Evolutionary conservation across 768 basidiomycete genomes (phyloP).

Genomic region (Pleurotus djamor): DNA sequence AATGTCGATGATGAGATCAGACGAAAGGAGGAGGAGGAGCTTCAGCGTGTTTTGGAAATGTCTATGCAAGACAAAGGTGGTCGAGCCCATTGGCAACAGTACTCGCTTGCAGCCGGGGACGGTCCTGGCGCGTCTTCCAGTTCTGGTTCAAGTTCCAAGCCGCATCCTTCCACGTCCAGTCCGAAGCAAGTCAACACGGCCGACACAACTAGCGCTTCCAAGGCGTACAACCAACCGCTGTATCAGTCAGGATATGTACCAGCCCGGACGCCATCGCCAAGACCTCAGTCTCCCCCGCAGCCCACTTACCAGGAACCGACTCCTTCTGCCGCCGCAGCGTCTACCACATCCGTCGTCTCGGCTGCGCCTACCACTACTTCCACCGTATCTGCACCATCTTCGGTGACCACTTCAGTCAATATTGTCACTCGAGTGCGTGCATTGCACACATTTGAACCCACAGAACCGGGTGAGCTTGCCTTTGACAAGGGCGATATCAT

Average conservation of each 20-base stretch:
- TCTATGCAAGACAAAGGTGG: constrained; percentile 93
- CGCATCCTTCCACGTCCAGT: constrained; percentile 13
- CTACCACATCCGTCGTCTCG: constrained; percentile 9
- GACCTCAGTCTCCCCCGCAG: constrained; percentile 18
- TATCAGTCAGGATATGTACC: constrained; percentile 58
- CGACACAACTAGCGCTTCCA: constrained; percentile 12
- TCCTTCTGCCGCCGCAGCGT: constrained; percentile 13
- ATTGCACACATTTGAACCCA: constrained; percentile 84
- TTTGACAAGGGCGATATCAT: constrained; percentile 94
- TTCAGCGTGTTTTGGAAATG: constrained; percentile 89
- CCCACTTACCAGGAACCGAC: constrained; percentile 19
- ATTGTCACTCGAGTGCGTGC: constrained; percentile 86
- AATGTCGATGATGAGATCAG: constrained; percentile 77
- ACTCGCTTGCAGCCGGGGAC: constrained; percentile 30
- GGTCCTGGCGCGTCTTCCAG: constrained; percentile 30
- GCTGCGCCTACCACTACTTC: constrained; percentile 12
- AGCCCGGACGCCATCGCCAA: constrained; percentile 47
- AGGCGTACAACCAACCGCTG: constrained; percentile 27
- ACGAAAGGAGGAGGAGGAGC: constrained; percentile 89
- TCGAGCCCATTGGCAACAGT: constrained; percentile 50
- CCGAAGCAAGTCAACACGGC: constrained; percentile 11
- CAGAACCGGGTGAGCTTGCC: constrained; percentile 85
- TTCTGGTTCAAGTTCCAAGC: neutral
- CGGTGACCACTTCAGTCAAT: constrained; percentile 16
- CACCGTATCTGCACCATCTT: constrained; percentile 16